phyloP scores from a whole-genome alignment of 371 early-diverging fungal species.

The Pancytospora philotis region DNA sequence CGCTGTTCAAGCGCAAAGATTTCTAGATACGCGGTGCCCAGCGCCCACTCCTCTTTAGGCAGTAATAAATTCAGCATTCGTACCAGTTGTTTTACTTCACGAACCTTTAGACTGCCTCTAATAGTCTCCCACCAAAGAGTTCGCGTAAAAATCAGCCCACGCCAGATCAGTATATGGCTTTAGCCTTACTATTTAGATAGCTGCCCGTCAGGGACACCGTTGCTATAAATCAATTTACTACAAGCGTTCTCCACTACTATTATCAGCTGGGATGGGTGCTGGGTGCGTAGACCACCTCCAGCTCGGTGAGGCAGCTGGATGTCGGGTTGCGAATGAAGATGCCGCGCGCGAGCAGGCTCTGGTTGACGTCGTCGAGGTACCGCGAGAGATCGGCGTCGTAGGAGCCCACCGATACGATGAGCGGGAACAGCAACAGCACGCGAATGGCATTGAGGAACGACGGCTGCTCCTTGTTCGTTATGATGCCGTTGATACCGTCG shows the following conservation, averaged over 20 bases:
- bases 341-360: not conserved
- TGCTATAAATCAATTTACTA: too few relatives aligned
- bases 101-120: not conserved
- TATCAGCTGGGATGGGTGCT: too few relatives aligned
- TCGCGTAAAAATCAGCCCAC: too few relatives aligned
- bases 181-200: constrained; percentile 1
- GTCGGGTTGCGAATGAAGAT: not conserved
- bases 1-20: constrained; percentile 42
- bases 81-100: not conserved
- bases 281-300: constrained; percentile 6
- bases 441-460: not conserved
- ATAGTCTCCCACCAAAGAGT: too few relatives aligned
- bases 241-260: too few relatives aligned
- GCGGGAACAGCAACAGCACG: not conserved
- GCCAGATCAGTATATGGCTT: too few relatives aligned
- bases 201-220: too few relatives aligned
- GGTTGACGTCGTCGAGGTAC: constrained; percentile 4
- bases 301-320: constrained; percentile 2
- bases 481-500: constrained; percentile 10
- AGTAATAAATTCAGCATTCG: not conserved
- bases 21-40: not conserved
- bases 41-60: not conserved
- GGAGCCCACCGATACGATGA: not conserved
- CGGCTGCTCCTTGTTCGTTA: not conserved
- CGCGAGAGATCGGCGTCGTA: not conserved